These are phyloP conservation scores for Aureobasidium vineae DNA, from an alignment of 2,329 filamentous ascomycete genomes.

Conservation along the genomic window DNA sequence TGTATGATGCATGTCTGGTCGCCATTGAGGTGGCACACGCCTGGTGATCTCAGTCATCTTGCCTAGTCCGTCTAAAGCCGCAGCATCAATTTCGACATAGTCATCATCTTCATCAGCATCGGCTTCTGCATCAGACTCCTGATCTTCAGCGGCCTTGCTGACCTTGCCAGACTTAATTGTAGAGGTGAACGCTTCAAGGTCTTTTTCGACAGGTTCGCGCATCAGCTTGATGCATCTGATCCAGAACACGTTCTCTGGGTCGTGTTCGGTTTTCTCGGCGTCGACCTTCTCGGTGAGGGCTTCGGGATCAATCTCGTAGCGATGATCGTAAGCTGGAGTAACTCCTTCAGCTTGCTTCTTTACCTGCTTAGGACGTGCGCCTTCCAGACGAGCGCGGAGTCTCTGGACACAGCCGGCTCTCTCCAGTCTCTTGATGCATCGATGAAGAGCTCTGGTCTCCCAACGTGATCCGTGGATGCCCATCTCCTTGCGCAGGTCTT, in stretches of 20 bases:
- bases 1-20: slow-evolving; percentile 51
- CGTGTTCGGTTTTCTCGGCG: slow-evolving; percentile 12
- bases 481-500: slow-evolving; percentile 53
- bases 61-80: slow-evolving; percentile 5
- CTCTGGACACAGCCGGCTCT: slow-evolving; percentile 44
- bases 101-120: slow-evolving; percentile 31
- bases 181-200: slow-evolving; percentile 32
- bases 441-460: slow-evolving; percentile 42
- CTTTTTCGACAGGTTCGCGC: slow-evolving; percentile 39
- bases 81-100: slow-evolving; percentile 32
- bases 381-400: slow-evolving; percentile 36
- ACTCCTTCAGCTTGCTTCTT: slow-evolving; percentile 1
- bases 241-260: slow-evolving; percentile 30
- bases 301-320: slow-evolving; percentile 4
- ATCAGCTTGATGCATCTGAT: slow-evolving; percentile 44
- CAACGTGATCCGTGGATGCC: slow-evolving; percentile 38
- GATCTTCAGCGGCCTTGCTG: slow-evolving; percentile 23
- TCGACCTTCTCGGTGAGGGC: not conserved
- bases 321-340: not conserved
- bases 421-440: slow-evolving; percentile 43
- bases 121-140: slow-evolving; percentile 28
- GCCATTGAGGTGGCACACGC: slow-evolving; percentile 54
- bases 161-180: slow-evolving; percentile 12
- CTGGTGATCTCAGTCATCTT: slow-evolving; percentile 19
- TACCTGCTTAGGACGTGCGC: not conserved